Percentiles rank a stretch among this genome's conserved stretches.
These are phyloP conservation scores for Colletotrichum sp. DNA, from an alignment of 2,329 filamentous ascomycete genomes.

Conservation along the genomic window DNA sequence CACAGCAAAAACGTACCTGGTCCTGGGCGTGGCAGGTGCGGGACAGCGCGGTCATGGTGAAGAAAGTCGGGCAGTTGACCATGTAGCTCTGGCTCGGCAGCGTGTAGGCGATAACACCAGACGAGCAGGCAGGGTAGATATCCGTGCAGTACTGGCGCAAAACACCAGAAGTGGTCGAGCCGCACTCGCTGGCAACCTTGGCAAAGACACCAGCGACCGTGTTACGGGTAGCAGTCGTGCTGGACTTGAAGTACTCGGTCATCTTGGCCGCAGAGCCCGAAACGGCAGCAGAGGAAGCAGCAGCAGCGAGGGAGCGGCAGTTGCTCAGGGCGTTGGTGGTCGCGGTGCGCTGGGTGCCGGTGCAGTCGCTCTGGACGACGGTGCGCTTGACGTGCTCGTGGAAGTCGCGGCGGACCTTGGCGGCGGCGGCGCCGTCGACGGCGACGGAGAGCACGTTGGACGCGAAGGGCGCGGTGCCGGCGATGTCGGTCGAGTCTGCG, in stretches of 20 bases:
- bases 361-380: conserved; percentile 58
- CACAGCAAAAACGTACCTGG: conserved; percentile 58
- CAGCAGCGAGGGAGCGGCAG: conserved; percentile 56
- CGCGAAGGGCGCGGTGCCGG: conserved; percentile 59
- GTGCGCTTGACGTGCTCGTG: conserved; percentile 50
- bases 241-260: conserved; percentile 69
- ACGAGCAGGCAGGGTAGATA: conserved; percentile 53
- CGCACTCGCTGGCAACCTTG: conserved; percentile 60
- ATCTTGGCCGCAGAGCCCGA: conserved; percentile 55
- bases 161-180: conserved; percentile 48
- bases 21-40: conserved; percentile 66
- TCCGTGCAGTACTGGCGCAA: conserved; percentile 66
- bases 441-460: conserved; percentile 63
- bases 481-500: conserved; percentile 54
- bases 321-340: conserved; percentile 57
- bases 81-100: conserved; percentile 58
- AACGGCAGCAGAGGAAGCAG: conserved; percentile 55
- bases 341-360: conserved; percentile 46
- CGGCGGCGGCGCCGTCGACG: conserved; percentile 61
- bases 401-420: conserved; percentile 52
- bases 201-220: conserved; percentile 57
- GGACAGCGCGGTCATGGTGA: conserved; percentile 56
- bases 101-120: conserved; percentile 21
- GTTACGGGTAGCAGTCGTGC: conserved; percentile 44
- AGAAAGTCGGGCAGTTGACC: conserved; percentile 67